Conservation (phyloP, 495 filamentous ascomycete genomes). For the Lasiosphaeria ovina region DNA sequence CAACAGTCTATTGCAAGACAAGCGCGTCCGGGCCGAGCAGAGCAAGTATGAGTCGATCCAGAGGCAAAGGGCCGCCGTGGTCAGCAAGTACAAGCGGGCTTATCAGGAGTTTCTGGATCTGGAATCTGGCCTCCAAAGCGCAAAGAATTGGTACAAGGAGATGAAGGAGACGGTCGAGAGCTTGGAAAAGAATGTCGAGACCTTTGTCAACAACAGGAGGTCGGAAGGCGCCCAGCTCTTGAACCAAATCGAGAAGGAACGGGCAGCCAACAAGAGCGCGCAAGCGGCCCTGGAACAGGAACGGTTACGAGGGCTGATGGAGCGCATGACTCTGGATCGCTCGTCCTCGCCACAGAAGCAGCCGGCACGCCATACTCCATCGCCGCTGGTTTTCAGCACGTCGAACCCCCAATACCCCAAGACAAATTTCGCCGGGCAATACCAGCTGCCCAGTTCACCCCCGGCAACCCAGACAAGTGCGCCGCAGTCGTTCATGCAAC, state of each 20-base stretch:
- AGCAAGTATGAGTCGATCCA: constrained; percentile 89
- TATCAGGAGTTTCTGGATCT: constrained; percentile 92
- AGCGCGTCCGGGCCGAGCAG: constrained; percentile 88
- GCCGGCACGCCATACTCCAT: constrained; percentile 48
- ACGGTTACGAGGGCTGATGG: constrained; percentile 85
- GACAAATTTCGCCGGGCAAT: constrained; percentile 47
- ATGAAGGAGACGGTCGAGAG: constrained; percentile 95
- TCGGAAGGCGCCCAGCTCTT: constrained; percentile 89
- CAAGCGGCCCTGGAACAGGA: constrained; percentile 86
- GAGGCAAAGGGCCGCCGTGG: constrained; percentile 73
- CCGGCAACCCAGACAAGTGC: constrained; percentile 45
- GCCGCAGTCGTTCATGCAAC: constrained; percentile 36
- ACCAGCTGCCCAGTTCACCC: constrained; percentile 51
- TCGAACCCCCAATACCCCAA: constrained; percentile 45
- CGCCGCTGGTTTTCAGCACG: constrained; percentile 40
- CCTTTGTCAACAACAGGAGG: constrained; percentile 90
- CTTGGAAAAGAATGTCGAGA: constrained; percentile 93
- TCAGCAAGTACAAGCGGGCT: constrained; percentile 85
- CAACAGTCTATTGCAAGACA: constrained; percentile 86
- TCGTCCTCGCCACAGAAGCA: constrained; percentile 43
- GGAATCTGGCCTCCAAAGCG: constrained; percentile 77
- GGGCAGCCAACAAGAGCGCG: constrained; percentile 61
- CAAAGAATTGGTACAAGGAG: constrained; percentile 88
- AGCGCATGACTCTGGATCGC: constrained; percentile 81
- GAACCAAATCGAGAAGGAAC: constrained; percentile 79